Evolutionary conservation across 495 filamentous ascomycete species (phyloP).

Genomic region (Neurospora tetraspora): DNA sequence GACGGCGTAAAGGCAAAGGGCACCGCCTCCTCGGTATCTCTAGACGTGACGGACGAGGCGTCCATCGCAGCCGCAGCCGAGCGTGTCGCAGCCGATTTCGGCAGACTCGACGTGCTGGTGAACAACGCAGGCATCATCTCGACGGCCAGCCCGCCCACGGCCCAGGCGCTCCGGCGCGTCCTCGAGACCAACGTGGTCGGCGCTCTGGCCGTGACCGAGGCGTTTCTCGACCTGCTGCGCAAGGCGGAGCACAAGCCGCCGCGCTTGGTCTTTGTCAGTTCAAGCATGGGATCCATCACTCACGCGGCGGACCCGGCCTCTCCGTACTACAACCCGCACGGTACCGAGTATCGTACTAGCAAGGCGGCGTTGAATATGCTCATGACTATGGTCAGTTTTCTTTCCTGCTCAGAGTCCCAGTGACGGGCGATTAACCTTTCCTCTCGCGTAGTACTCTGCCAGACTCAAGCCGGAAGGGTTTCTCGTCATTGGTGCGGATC

Average conservation of each 20-base stretch:
- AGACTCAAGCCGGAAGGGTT: neutral
- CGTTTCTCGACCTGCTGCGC: neutral
- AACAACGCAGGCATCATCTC: neutral
- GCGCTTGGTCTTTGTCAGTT: neutral
- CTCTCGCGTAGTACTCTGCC: neutral
- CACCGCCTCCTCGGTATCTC: neutral
- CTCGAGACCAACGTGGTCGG: neutral
- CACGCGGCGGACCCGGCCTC: neutral
- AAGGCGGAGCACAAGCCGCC: neutral
- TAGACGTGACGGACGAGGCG: neutral
- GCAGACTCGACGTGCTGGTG: neutral
- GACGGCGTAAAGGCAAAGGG: neutral
- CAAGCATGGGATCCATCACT: neutral
- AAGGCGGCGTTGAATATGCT: neutral
- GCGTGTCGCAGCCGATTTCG: neutral
- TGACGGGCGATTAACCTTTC: neutral
- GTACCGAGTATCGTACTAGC: neutral
- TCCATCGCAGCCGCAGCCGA: neutral
- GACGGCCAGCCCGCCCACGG: neutral
- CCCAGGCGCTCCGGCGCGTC: neutral
- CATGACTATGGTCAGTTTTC: neutral
- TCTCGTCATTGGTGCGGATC: neutral
- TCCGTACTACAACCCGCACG: neutral
- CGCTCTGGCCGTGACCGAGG: neutral
- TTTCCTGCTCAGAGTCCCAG: neutral